These are phyloP conservation scores for Nannochloropsis gaditana DNA, from an alignment of 108 stramenopile genomes.

Conservation along the genomic window DNA sequence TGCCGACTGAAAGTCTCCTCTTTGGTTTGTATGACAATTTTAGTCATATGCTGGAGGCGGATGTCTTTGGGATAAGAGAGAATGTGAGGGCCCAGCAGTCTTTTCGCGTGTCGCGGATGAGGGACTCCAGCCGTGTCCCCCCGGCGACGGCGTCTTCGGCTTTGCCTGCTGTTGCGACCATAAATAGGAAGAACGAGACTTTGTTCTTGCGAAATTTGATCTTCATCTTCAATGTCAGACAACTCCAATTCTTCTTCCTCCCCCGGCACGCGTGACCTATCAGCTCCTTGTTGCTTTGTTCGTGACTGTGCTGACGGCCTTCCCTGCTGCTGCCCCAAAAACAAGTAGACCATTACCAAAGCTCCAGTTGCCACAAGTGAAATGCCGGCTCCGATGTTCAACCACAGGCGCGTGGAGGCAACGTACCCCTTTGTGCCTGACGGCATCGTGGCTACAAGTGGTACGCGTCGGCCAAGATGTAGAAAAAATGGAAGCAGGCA, in stretches of 20 bases:
- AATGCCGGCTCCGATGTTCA: neutral
- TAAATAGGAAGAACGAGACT: neutral
- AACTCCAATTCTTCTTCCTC: neutral
- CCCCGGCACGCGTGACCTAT: neutral
- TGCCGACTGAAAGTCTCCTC: neutral
- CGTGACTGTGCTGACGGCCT: too few relatives aligned
- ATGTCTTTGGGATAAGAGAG: neutral
- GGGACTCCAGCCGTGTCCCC: neutral
- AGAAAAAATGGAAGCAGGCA: too few relatives aligned
- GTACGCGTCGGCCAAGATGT: too few relatives aligned
- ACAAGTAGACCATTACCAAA: neutral
- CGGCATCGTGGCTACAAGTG: too few relatives aligned
- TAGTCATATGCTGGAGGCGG: neutral
- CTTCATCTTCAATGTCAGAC: neutral
- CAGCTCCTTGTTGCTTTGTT: neutral
- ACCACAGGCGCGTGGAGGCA: neutral
- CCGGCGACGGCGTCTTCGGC: slow-evolving; percentile 3
- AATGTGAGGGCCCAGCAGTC: slow-evolving; percentile 9
- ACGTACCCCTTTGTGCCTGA: too few relatives aligned
- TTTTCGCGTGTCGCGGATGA: neutral
- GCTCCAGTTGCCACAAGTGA: neutral
- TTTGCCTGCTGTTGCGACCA: neutral
- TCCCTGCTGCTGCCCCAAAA: neutral
- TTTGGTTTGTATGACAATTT: slow-evolving; percentile 18
- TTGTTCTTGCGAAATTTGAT: neutral